phyloP scores from a whole-genome alignment of 2,329 filamentous ascomycete genomes.

The Calonectria pauciramosa region DNA sequence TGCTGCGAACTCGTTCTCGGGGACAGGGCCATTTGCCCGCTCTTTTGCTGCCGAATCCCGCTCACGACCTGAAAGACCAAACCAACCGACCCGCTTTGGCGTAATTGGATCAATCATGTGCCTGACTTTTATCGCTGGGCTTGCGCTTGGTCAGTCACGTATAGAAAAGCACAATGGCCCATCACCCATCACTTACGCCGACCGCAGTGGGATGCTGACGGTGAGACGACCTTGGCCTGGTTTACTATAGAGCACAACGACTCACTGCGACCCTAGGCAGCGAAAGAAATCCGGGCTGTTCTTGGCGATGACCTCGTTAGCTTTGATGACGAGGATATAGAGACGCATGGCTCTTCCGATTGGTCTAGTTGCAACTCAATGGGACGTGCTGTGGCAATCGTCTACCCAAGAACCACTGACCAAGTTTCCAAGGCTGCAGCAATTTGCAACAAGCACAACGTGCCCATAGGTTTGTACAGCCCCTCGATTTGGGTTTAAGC shows the following conservation, averaged over 20 bases:
- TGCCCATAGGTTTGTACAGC: slow-evolving; percentile 15
- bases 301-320: slow-evolving; percentile 17
- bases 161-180: background rate
- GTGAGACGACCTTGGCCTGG: background rate
- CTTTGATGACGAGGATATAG: slow-evolving; percentile 23
- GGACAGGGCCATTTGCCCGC: background rate
- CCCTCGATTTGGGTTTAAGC: accelerated
- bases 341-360: slow-evolving; percentile 18
- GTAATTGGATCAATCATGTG: background rate
- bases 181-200: background rate
- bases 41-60: background rate
- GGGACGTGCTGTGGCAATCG: slow-evolving; percentile 52
- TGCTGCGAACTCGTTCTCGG: background rate
- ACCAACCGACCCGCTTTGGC: background rate
- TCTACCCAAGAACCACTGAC: slow-evolving; percentile 80
- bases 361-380: slow-evolving; percentile 23
- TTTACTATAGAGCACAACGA: background rate
- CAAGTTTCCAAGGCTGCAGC: slow-evolving; percentile 81
- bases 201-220: background rate
- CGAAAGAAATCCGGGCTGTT: slow-evolving; percentile 6
- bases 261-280: slow-evolving; percentile 6
- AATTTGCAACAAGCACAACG: slow-evolving; percentile 61
- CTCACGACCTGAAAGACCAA: background rate
- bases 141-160: background rate
- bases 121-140: slow-evolving; percentile 7